Conservation (phyloP, 139 green algal genomes). For the Chlorella vulgaris region DNA sequence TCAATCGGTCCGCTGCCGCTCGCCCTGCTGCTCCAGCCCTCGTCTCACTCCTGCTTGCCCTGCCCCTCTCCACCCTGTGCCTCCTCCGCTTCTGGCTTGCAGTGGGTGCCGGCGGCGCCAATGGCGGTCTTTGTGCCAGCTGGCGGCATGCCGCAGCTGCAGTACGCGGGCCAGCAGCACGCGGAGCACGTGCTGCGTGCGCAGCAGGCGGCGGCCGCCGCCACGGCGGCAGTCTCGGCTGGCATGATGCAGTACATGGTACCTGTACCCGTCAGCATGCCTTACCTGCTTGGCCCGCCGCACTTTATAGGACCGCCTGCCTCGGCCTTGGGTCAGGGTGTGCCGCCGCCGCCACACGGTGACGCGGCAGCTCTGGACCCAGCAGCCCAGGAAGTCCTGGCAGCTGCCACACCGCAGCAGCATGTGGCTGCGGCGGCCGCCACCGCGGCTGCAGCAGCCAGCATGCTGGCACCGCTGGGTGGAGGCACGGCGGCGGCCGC, state of each 20-base stretch:
- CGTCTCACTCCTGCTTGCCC: not conserved
- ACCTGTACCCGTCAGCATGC: conserved; percentile 4
- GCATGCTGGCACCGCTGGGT: conserved; percentile 42
- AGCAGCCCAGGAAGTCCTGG: not conserved
- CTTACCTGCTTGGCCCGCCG: too few relatives aligned
- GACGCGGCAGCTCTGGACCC: conserved; percentile 12
- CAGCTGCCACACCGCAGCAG: conserved; percentile 30
- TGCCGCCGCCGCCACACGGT: conserved; percentile 42
- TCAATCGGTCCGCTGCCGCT: not conserved
- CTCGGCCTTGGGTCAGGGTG: too few relatives aligned
- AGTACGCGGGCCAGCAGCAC: conserved; percentile 69
- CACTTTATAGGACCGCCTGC: too few relatives aligned
- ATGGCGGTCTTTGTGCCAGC: conserved; percentile 63
- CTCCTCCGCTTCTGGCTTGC: conserved; percentile 9
- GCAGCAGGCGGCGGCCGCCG: not conserved
- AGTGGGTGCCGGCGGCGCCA: conserved; percentile 59
- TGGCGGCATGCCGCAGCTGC: conserved; percentile 42
- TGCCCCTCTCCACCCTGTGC: not conserved
- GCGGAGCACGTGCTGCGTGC: conserved; percentile 20
- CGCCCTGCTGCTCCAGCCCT: not conserved
- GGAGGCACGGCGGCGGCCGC: not conserved
- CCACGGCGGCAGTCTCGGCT: conserved; percentile 6
- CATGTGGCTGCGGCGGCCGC: conserved; percentile 47
- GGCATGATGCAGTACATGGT: conserved; percentile 5
- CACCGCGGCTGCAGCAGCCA: conserved; percentile 44